Conservation (phyloP, 345 rosid species). For the Populus ilicifolia region DNA sequence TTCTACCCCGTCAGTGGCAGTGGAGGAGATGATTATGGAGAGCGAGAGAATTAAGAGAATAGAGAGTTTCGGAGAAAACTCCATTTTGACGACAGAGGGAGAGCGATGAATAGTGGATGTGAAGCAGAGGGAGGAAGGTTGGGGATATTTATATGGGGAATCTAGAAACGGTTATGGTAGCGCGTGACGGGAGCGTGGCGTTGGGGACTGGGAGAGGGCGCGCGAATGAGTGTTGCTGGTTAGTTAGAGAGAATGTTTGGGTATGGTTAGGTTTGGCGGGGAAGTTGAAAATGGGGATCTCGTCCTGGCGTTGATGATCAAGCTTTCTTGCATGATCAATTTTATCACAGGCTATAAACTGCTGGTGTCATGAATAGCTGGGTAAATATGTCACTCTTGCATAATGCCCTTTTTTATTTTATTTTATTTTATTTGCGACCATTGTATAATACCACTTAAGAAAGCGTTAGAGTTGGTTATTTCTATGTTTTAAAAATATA, state of each 20-base stretch:
- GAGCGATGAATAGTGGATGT: not conserved
- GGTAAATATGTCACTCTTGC: no score
- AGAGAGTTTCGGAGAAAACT: constrained; percentile 10
- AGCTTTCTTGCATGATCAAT: not conserved
- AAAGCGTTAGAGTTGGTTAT: no score
- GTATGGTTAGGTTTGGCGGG: not conserved
- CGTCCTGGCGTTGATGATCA: not conserved
- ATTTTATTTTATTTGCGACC: no score
- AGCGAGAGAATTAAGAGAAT: constrained; percentile 10
- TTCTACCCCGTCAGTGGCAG: not conserved
- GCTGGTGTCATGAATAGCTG: not conserved
- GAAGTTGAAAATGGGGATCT: not conserved
- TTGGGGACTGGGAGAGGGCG: not conserved
- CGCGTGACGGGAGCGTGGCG: not conserved
- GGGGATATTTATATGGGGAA: not conserved
- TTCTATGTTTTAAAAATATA: no score
- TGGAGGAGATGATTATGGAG: not conserved
- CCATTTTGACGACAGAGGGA: constrained; percentile 19
- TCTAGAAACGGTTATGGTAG: not conserved
- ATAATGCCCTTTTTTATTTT: no score
- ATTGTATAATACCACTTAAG: no score
- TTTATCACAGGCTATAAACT: not conserved
- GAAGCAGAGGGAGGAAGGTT: not conserved
- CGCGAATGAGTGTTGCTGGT: not conserved
- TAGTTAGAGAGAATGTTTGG: not conserved